Evolutionary conservation across 305 asterid species (phyloP).

Genomic region (Andrographis paniculata): DNA sequence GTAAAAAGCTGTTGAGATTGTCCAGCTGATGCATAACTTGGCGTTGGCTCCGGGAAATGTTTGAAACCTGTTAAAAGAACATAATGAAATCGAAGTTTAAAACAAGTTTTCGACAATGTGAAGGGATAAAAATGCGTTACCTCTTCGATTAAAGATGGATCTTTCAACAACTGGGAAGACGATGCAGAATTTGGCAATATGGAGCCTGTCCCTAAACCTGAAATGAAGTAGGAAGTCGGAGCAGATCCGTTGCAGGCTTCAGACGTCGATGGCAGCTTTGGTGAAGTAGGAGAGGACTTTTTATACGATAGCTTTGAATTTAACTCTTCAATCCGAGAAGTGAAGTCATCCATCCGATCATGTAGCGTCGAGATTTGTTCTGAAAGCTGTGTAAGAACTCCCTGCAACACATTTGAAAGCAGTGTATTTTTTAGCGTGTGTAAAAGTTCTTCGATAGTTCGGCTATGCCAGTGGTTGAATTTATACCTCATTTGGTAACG

Average conservation of each 20-base stretch:
- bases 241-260: conserved; percentile 79
- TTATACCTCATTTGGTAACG: conserved; percentile 44
- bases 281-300: conserved; percentile 42
- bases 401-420: no score
- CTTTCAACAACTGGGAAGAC: conserved; percentile 66
- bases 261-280: conserved; percentile 38
- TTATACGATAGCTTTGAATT: conserved; percentile 53
- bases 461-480: neutral
- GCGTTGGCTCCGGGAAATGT: conserved; percentile 64
- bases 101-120: neutral
- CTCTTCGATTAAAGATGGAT: conserved; percentile 74
- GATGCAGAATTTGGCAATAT: conserved; percentile 70
- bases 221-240: conserved; percentile 80
- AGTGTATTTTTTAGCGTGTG: no score
- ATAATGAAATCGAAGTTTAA: neutral
- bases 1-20: conserved; percentile 33
- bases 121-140: conserved; percentile 23
- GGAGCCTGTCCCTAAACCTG: conserved; percentile 82
- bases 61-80: conserved; percentile 43
- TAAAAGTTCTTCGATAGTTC: no score
- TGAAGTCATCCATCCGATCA: conserved; percentile 91
- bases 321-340: conserved; percentile 64
- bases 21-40: conserved; percentile 77
- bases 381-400: conserved; percentile 63
- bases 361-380: conserved; percentile 84